Conservation (phyloP, 208 protist genomes). For the Leishmania aethiopica region DNA sequence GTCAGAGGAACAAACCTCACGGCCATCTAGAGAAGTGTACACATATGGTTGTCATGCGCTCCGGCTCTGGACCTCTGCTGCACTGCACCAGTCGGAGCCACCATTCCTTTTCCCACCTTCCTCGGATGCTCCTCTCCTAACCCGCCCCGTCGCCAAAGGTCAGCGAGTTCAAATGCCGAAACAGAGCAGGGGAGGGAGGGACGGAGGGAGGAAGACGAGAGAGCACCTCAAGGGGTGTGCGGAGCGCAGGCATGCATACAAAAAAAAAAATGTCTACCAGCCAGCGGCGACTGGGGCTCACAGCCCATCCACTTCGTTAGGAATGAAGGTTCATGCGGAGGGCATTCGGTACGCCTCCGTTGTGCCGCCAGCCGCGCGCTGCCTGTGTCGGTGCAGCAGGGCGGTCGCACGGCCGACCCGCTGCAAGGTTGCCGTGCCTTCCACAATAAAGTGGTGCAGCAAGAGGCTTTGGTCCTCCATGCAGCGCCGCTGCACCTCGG, state of each 20-base stretch:
- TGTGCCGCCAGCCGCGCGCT: background rate
- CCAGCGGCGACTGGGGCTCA: background rate
- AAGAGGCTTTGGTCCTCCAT: slow-evolving; percentile 34
- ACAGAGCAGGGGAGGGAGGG: too few species aligned
- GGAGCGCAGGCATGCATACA: background rate
- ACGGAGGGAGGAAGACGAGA: background rate
- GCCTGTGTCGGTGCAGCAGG: background rate
- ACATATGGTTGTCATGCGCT: background rate
- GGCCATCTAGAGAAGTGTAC: background rate
- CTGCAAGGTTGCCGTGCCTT: slow-evolving; percentile 32
- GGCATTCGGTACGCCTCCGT: background rate
- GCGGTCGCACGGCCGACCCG: background rate
- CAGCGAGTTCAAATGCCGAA: background rate
- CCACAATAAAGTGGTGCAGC: slow-evolving; percentile 37
- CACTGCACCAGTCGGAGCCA: background rate
- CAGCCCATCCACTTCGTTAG: slow-evolving; percentile 21
- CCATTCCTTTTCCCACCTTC: background rate
- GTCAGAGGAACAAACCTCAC: background rate
- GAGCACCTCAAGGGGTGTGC: background rate
- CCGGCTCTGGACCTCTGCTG: background rate
- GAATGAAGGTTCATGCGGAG: slow-evolving; percentile 22
- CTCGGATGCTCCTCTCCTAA: background rate
- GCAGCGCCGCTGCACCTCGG: slow-evolving; percentile 36
- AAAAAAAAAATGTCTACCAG: background rate
- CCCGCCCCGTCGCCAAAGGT: background rate